phyloP scores from a whole-genome alignment of 1,284 basidiomycete genomes.

The Ustilago lituana region DNA sequence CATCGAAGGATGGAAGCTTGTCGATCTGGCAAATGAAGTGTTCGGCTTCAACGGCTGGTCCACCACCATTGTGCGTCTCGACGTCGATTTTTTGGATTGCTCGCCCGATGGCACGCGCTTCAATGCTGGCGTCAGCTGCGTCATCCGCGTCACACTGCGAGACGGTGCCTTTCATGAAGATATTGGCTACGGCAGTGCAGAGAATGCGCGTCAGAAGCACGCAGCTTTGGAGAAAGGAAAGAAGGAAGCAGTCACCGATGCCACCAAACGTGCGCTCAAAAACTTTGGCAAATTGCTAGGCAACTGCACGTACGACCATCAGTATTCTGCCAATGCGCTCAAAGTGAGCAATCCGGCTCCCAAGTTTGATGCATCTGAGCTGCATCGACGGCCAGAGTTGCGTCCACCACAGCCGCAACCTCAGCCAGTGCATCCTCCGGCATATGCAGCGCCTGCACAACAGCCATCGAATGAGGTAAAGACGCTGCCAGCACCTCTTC shows the following conservation, averaged over 20 bases:
- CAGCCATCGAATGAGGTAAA: no score
- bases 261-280: constrained; percentile 85
- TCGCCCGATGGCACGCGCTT: constrained; percentile 74
- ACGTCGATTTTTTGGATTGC: constrained; percentile 72
- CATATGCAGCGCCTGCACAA: neutral
- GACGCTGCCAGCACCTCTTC: no score
- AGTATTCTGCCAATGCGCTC: constrained; percentile 81
- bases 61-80: constrained; percentile 80
- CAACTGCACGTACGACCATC: constrained; percentile 94
- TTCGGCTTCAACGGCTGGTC: constrained; percentile 99
- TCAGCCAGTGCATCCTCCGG: constrained; percentile 12
- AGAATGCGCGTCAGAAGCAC: constrained; percentile 85
- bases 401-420: constrained; percentile 16
- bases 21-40: constrained; percentile 86
- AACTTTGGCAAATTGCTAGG: constrained; percentile 91
- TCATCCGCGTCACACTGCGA: constrained; percentile 84
- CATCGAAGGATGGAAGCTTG: constrained; percentile 89
- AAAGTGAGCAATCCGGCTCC: constrained; percentile 70
- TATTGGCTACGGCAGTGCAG: constrained; percentile 82
- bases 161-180: constrained; percentile 88
- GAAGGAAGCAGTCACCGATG: constrained; percentile 97
- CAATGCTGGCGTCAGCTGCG: constrained; percentile 82
- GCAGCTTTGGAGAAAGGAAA: constrained; percentile 94
- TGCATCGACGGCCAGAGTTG: constrained; percentile 47
- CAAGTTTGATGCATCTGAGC: constrained; percentile 50